Percentiles rank a stretch among this genome's conserved stretches.
These are phyloP conservation scores for Sporothrix schenckii DNA, from an alignment of 2,329 filamentous ascomycete genomes.

Conservation along the genomic window DNA sequence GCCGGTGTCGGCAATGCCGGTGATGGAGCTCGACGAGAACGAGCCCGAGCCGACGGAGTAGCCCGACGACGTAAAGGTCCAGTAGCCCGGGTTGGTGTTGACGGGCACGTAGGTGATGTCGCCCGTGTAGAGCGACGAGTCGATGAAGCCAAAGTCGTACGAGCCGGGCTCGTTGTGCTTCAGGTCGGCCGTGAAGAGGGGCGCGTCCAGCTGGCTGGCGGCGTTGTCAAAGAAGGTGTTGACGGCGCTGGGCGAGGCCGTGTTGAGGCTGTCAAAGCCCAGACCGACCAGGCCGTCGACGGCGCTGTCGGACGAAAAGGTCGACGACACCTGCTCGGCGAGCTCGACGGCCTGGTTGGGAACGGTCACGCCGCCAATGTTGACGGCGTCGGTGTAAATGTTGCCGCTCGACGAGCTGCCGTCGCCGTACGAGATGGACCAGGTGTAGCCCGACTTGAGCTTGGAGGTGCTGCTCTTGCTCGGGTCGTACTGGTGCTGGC, in stretches of 20 bases:
- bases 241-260: constrained; percentile 37
- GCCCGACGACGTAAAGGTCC: constrained; percentile 58
- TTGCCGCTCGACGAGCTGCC: constrained; percentile 41
- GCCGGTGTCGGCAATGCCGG: constrained; percentile 48
- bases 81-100: constrained; percentile 56
- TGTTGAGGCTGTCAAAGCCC: constrained; percentile 42
- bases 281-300: constrained; percentile 40
- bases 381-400: constrained; percentile 43
- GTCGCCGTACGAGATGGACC: constrained; percentile 44
- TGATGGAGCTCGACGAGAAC: constrained; percentile 47
- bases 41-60: constrained; percentile 51
- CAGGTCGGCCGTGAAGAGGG: constrained; percentile 59
- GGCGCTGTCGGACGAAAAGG: constrained; percentile 38
- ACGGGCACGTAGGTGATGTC: constrained; percentile 55
- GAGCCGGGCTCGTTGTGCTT: constrained; percentile 38
- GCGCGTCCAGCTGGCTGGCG: constrained; percentile 41
- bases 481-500: constrained; percentile 42
- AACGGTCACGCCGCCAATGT: constrained; percentile 41
- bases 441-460: constrained; percentile 39
- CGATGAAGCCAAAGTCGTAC: constrained; percentile 62
- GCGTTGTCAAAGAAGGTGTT: constrained; percentile 47
- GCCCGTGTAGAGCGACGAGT: constrained; percentile 57
- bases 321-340: constrained; percentile 39
- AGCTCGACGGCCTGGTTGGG: constrained; percentile 42
- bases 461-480: constrained; percentile 40